Base-by-base conservation (phyloP, 768 basidiomycete genomes). In the Rhodotorula graminis region DNA sequence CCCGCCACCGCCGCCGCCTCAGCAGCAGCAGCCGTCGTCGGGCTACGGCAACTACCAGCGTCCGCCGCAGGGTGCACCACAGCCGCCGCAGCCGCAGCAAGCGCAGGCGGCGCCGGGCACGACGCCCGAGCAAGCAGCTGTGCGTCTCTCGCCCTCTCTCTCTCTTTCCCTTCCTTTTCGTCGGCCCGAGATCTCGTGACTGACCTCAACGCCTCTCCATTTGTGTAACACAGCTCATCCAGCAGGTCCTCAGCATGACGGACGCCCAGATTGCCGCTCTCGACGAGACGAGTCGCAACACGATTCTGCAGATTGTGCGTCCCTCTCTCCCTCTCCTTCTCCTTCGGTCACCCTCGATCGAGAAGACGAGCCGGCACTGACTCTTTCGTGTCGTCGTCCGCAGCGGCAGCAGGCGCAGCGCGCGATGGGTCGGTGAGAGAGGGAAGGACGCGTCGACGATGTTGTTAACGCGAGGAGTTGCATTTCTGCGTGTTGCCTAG, bases 181-280 rank as follows among this genome's bases (percentile, higher is more conserved):
- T n/a, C n/a, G n/a, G n/a, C n/a, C n/a, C n/a, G 49, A 15, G 3
- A 16, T 23, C 59, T n/a, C 53, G 11, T 18, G 37, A 37, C 37
- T 37, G 37, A 37, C 37, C 37, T 9, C 5, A 9, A 4, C 37
- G 9, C 37, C 37, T 9, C 9, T 37, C 37, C n/a, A n/a, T n/a
- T 37, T 37, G 37, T 9, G 9, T 9, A 7, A 2, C 11, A 31
- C 60, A 61, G 60, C 90, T 95, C 88, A 80, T 96, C 65, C 85
- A 92, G 81, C 92, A 93, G 82, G 93, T 97, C 0, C 82, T 97
- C 46, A 86, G 84, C 71, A 81, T 97, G 79, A 89, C 89, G 2
- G 88, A 84, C 59, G 92, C 90, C 58, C 92, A 95, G 80, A 90
- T 97, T 73, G 88, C 88, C 60, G 86, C 86, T 15, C 82, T 96